phyloP scores from a whole-genome alignment of 345 rosid genomes.

The Aurinia saxatilis region DNA sequence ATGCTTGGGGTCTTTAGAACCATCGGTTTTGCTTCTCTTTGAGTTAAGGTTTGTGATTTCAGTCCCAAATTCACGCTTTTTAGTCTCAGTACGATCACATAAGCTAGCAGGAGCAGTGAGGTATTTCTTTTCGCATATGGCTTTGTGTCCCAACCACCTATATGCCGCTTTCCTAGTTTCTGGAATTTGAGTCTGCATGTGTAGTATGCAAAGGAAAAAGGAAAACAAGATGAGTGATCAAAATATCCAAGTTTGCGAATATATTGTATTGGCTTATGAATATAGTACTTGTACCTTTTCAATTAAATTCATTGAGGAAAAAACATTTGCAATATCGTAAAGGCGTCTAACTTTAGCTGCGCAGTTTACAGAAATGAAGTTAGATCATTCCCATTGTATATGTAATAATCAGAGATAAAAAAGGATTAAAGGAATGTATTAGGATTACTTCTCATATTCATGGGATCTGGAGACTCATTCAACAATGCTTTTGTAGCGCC shows the following conservation, averaged over 20 bases:
- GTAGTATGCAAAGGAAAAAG: constrained; percentile 14
- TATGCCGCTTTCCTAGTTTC: constrained; percentile 67
- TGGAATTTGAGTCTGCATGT: constrained; percentile 59
- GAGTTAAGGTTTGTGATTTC: constrained; percentile 46
- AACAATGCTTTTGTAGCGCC: constrained; percentile 56
- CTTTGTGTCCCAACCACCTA: constrained; percentile 68
- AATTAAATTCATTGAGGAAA: constrained; percentile 64
- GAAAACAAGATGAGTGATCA: background rate
- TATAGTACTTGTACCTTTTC: constrained; percentile 50
- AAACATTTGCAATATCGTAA: constrained; percentile 81
- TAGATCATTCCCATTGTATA: constrained; percentile 10
- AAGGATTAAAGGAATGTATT: background rate
- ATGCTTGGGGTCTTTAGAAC: constrained; percentile 22
- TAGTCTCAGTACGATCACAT: constrained; percentile 30
- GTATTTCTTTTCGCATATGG: constrained; percentile 21
- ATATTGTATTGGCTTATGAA: background rate
- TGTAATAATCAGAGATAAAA: background rate
- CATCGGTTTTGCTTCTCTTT: constrained; percentile 41
- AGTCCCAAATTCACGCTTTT: constrained; percentile 54
- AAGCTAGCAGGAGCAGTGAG: constrained; percentile 12
- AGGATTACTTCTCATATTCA: constrained; percentile 58
- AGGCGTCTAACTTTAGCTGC: constrained; percentile 83
- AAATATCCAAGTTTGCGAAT: background rate
- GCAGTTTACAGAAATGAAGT: constrained; percentile 8
- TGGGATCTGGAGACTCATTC: constrained; percentile 42